Base-by-base conservation (phyloP, 2,329 filamentous ascomycete species). In the Pezicula carpinea region DNA sequence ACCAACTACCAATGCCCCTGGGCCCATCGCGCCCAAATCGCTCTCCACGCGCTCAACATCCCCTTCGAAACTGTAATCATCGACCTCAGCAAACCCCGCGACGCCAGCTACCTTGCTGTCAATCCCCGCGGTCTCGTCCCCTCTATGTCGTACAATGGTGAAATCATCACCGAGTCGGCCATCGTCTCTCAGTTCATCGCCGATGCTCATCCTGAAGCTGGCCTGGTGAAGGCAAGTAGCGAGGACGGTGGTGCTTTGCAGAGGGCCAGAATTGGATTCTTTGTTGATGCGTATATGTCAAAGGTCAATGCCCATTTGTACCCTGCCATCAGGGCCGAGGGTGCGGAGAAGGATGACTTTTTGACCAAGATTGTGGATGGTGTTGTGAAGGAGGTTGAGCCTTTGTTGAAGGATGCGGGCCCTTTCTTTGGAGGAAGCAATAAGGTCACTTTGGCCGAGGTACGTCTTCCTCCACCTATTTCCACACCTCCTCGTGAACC, bases 51-150 rank as follows among this genome's bases (percentile, higher is more conserved):
- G 60, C 75, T 86, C 11, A 73, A 74, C 10, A 61, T 90, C 23
- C 71, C 78, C 0, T 87, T 80, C 58, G 81, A 87, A 48, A 82
- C 89, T 55, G 81, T 87, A 50, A 79, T 81, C 48, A 86, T 95
- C 57, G 85, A 92, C 63, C 74, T 93, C 39, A 66, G 69, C 55
- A 76, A 67, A 8, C 87, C 88, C 0, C 80, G 88, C 8, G 81
- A 84, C 22, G 71, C 78, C 32, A 87, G 83, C 72, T 93, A 92
- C 63, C 76, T 93, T 7, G 72, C 83, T 43, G 69, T 93, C 62
- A 91, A 92, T 69, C 87, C 87, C 54, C 81, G 87, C 47, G 89
- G 89, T 13, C 78, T 90, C 3, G 87, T 93, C 4, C 88, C 89
- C 1, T 70, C 81, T 0, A 68, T 93, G 47, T 75, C 77, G 19